Evolutionary conservation across 305 asterid species (phyloP), one percentile per base, ranked within the genome.

Genomic region (Fraxinus xanthoxyloides): DNA sequence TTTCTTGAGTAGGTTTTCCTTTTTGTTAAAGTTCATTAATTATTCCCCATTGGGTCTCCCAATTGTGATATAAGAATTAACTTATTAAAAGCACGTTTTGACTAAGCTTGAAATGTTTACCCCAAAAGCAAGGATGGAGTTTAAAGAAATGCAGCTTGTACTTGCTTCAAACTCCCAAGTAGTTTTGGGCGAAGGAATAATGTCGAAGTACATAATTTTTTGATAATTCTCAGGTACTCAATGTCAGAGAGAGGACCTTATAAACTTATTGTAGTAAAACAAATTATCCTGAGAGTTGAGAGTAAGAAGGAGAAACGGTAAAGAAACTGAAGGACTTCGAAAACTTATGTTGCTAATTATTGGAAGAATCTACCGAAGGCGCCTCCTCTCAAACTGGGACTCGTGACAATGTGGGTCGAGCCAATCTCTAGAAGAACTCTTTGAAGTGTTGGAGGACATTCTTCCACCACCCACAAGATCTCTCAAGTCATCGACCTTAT

Each of bases 351-450:
- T 51, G 79, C 54, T 75, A 77, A 43, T 77, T 69, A 48, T 32
- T 70, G 24, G 70, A 17, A 26, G 26, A 82, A 56, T 54, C 31
- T 81, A 87, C 48, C 69, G 87, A 38, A 75, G 82, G 69, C 78
- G 86, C 79, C 86, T 90, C 91, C 84, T 86, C 84, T 94, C 97
- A 59, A 96, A 93, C 87, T 94, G 84, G 1, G 97, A 89, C 81
- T 93, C 99, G 10, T 90, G 94, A 82, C 99, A 96, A 84, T 96
- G 99, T 28, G 98, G 95, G 84, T 96, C 98, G 15, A 94, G 93
- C 98, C 99, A 96, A 67, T 92, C 98, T 87, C 85, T 90, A 15
- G 90, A 76, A 69, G 98, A 92, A 87, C 67, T 81, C 83, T 90
- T 92, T 1, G 97, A 61, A 17, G 85, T 82, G 51, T 70, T 81